Evolutionary conservation across 2,329 filamentous ascomycete species (phyloP).

Genomic region (Cordyceps fumosorosea): DNA sequence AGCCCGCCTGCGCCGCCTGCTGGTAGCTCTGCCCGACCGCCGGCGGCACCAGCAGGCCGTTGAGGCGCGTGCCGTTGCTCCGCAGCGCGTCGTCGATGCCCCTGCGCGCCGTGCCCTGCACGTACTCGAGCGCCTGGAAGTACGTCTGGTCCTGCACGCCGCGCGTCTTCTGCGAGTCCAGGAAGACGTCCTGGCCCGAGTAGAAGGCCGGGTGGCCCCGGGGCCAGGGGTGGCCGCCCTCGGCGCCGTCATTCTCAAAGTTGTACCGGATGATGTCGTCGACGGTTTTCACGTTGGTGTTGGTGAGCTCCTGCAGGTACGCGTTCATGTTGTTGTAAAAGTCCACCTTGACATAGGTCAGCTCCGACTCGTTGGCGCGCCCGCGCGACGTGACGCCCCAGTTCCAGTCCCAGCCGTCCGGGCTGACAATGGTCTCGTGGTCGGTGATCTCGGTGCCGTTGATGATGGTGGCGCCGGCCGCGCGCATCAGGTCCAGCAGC

Average conservation of each 20-base stretch:
- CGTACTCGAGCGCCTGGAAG: constrained; percentile 58
- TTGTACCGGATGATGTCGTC: constrained; percentile 63
- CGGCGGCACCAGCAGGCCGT: constrained; percentile 61
- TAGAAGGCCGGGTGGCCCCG: constrained; percentile 53
- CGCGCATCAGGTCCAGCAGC: constrained; percentile 44
- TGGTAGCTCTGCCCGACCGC: constrained; percentile 63
- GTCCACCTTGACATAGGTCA: constrained; percentile 64
- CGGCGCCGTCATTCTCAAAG: constrained; percentile 54
- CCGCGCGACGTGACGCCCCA: constrained; percentile 52
- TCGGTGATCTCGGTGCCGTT: constrained; percentile 64
- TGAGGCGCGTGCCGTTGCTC: constrained; percentile 39
- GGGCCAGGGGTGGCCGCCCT: constrained; percentile 57
- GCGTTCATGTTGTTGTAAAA: constrained; percentile 56
- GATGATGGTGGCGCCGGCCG: constrained; percentile 59
- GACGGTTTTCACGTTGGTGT: constrained; percentile 52
- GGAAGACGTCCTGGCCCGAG: constrained; percentile 66
- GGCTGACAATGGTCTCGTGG: constrained; percentile 55
- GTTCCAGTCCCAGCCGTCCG: constrained; percentile 69
- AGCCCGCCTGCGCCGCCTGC: constrained; percentile 68
- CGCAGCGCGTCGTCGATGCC: constrained; percentile 64
- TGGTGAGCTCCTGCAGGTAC: constrained; percentile 57
- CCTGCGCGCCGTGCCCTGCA: constrained; percentile 50
- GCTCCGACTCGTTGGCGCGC: constrained; percentile 66
- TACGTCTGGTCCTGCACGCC: constrained; percentile 60
- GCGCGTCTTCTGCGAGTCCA: constrained; percentile 53